A percentile compares a stretch with the other conserved stretches of the same genome.
phyloP scores from a whole-genome alignment of 257 asterid genomes.

The Solanum tacnaense region DNA sequence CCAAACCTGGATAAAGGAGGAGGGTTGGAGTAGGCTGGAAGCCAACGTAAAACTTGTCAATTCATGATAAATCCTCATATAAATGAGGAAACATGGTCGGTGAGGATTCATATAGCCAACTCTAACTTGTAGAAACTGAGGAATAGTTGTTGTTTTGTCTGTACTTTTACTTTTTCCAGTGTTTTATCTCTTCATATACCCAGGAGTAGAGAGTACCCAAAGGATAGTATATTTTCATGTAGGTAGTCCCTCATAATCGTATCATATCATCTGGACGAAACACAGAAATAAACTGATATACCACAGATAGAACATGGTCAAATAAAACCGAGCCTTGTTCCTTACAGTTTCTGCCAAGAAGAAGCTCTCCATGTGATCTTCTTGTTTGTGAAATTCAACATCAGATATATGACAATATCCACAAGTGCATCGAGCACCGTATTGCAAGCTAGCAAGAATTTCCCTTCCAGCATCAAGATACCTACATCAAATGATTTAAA shows the following conservation, averaged over 20 bases:
- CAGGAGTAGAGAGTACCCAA: neutral
- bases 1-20: neutral
- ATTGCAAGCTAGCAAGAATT: slow-evolving; percentile 90
- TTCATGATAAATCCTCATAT: neutral
- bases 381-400: slow-evolving; percentile 88
- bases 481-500: slow-evolving; percentile 22
- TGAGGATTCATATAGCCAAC: neutral
- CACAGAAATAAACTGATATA: neutral
- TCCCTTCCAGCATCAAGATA: slow-evolving; percentile 96
- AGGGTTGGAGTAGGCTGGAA: neutral
- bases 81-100: neutral
- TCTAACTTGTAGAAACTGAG: neutral
- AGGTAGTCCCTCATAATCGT: neutral
- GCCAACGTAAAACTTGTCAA: neutral
- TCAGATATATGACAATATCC: slow-evolving; percentile 98
- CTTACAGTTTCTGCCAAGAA: slow-evolving; percentile 97
- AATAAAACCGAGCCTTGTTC: neutral
- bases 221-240: neutral
- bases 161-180: neutral
- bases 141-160: neutral
- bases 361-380: slow-evolving; percentile 99
- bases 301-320: neutral
- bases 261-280: neutral
- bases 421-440: slow-evolving; percentile 86
- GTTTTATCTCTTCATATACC: neutral